Percentiles rank a stretch among this genome's conserved stretches.
These are phyloP conservation scores for Stropharia rugosoannulata DNA, from an alignment of 768 basidiomycete genomes.

Conservation along the genomic window DNA sequence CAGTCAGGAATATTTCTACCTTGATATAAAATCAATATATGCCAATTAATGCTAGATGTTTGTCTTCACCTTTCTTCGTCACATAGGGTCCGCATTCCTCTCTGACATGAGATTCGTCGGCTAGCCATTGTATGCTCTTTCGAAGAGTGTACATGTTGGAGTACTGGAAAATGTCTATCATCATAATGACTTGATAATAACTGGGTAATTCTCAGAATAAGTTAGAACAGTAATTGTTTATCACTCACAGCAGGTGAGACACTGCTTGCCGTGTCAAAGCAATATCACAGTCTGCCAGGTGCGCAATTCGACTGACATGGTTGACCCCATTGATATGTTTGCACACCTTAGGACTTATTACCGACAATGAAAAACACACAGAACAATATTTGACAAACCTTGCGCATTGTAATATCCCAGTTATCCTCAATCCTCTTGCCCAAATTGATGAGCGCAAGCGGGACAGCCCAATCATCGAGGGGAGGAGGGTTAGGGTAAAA, in stretches of 20 bases:
- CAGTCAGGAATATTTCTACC: conserved; percentile 74
- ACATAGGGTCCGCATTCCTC: conserved; percentile 94
- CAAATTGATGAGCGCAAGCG: conserved; percentile 84
- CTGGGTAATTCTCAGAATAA: conserved; percentile 34
- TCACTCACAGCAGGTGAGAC: conserved; percentile 82
- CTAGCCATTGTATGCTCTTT: conserved; percentile 85
- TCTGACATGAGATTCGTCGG: conserved; percentile 79
- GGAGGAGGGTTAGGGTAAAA: conserved; percentile 93
- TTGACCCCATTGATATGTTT: conserved; percentile 87
- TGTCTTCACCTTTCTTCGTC: conserved; percentile 61
- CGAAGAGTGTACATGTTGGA: conserved; percentile 96
- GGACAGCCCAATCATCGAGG: conserved; percentile 95
- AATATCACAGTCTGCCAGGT: conserved; percentile 87
- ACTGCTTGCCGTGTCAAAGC: conserved; percentile 83
- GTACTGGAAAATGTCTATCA: conserved; percentile 95
- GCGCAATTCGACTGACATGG: conserved; percentile 88
- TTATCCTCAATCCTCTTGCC: conserved; percentile 80
- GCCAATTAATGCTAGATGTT: not conserved
- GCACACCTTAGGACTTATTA: conserved; percentile 52
- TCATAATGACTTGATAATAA: conserved; percentile 96
- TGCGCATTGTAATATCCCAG: conserved; percentile 95
- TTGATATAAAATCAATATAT: conserved; percentile 17
- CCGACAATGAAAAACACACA: not conserved
- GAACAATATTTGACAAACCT: conserved; percentile 42
- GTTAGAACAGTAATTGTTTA: not conserved